Percentiles rank a stretch among this genome's conserved stretches.
These are phyloP conservation scores for Penicillium brevicompactum DNA, from an alignment of 2,329 filamentous ascomycete species.

Conservation along the genomic window DNA sequence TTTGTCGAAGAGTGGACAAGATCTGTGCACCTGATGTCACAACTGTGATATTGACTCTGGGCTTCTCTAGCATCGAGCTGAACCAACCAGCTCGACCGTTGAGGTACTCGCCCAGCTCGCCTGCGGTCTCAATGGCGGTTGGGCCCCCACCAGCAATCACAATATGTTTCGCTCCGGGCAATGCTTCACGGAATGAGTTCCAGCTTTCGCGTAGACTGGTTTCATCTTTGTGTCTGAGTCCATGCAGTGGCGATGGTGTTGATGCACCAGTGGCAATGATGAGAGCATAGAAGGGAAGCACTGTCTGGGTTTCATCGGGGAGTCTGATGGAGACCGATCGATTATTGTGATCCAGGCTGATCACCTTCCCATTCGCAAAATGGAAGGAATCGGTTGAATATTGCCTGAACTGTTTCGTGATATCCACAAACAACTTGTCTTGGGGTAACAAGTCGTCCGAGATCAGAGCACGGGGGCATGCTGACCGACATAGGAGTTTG, in stretches of 20 bases:
- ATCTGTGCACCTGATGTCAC: slow-evolving; percentile 44
- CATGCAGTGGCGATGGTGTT: slow-evolving; percentile 48
- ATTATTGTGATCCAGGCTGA: slow-evolving; percentile 6
- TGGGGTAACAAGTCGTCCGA: slow-evolving; percentile 49
- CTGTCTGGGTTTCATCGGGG: neutral
- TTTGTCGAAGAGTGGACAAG: slow-evolving; percentile 33
- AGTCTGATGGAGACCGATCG: slow-evolving; percentile 35
- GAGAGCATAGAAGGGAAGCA: slow-evolving; percentile 49
- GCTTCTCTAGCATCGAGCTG: slow-evolving; percentile 11
- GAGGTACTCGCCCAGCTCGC: slow-evolving; percentile 55
- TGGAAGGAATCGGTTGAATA: slow-evolving; percentile 43
- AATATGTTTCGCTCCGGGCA: slow-evolving; percentile 46
- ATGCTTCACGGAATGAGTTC: slow-evolving; percentile 42
- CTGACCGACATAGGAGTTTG: slow-evolving; percentile 47
- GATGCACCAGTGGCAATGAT: slow-evolving; percentile 54
- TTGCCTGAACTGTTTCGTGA: slow-evolving; percentile 41
- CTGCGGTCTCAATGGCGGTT: slow-evolving; percentile 50
- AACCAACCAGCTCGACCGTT: slow-evolving; percentile 51
- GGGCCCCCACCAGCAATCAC: slow-evolving; percentile 39
- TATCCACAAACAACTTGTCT: slow-evolving; percentile 49
- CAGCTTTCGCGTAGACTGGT: slow-evolving; percentile 38
- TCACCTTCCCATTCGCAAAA: slow-evolving; percentile 48
- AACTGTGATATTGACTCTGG: slow-evolving; percentile 50
- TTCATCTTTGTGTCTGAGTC: slow-evolving; percentile 40
- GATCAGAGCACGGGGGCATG: slow-evolving; percentile 51